A percentile compares a stretch with the other conserved stretches of the same genome.
Evolutionary conservation across 225 moss, liverwort and hornwort genomes (phyloP).

Genomic region (Anthoceros angustus): DNA sequence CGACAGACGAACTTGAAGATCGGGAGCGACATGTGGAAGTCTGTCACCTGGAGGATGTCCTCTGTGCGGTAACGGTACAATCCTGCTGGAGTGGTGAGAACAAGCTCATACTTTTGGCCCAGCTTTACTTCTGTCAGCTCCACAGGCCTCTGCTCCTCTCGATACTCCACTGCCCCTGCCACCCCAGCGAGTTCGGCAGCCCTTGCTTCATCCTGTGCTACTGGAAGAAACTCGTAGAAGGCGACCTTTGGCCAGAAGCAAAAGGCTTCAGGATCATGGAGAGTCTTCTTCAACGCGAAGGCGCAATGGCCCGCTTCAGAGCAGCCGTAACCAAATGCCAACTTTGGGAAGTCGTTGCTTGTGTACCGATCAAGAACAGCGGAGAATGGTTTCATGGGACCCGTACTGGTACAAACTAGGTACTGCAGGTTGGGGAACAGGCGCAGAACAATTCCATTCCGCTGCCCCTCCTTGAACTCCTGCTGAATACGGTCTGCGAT

Average conservation of each 20-base stretch:
- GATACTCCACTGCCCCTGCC: constrained; percentile 2
- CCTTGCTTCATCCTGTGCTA: not conserved
- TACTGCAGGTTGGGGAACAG: not conserved
- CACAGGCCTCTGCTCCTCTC: not conserved
- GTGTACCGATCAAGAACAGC: not conserved
- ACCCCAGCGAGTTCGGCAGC: not conserved
- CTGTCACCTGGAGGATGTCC: not conserved
- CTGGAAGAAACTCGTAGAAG: not conserved
- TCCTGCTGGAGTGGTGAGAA: not conserved
- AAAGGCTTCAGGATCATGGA: not conserved
- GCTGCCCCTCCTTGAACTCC: not conserved
- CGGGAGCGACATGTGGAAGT: not conserved
- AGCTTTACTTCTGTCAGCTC: not conserved
- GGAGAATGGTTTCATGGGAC: not conserved
- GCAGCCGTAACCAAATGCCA: not conserved
- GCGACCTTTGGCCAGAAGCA: not conserved
- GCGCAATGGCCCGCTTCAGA: not conserved
- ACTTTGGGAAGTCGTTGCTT: not conserved
- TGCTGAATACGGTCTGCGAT: not conserved
- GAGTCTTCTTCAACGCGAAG: not conserved
- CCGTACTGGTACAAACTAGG: not conserved
- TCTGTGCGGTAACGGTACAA: not conserved
- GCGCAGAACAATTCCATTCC: not conserved
- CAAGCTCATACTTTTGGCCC: not conserved
- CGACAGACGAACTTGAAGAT: not conserved